These are phyloP conservation scores for Spencermartinsiella europaea DNA, from an alignment of 805 yeast genomes.

Conservation along the genomic window DNA sequence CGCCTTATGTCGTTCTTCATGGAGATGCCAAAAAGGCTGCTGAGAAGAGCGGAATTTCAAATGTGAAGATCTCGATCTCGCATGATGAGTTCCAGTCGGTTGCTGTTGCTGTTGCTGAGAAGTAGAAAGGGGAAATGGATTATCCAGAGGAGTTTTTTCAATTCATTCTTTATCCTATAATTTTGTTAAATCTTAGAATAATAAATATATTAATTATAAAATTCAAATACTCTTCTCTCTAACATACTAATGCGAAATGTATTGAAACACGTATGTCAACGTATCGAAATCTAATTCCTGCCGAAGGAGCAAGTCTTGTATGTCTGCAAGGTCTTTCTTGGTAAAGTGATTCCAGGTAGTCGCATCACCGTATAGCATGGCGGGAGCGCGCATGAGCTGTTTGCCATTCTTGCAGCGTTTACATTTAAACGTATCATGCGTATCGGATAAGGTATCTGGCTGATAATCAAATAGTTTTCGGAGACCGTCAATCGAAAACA, in stretches of 20 bases:
- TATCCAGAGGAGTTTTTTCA: neutral
- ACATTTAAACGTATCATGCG: slow-evolving; percentile 89
- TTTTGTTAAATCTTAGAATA: neutral
- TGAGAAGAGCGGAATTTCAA: slow-evolving; percentile 56
- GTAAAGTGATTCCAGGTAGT: slow-evolving; percentile 95
- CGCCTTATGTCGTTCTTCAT: slow-evolving; percentile 70
- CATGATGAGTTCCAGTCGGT: slow-evolving; percentile 97
- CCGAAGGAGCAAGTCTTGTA: slow-evolving; percentile 71
- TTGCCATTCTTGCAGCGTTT: slow-evolving; percentile 63
- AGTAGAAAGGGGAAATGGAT: slow-evolving; percentile 5
- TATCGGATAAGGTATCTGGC: slow-evolving; percentile 68
- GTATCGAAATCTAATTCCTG: slow-evolving; percentile 68
- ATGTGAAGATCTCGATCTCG: slow-evolving; percentile 82
- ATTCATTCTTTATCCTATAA: neutral
- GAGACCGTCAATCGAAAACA: slow-evolving; percentile 78
- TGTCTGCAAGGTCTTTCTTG: slow-evolving; percentile 51
- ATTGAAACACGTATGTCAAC: slow-evolving; percentile 85
- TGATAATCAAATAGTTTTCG: slow-evolving; percentile 69
- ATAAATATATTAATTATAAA: slow-evolving; percentile 2
- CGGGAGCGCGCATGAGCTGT: slow-evolving; percentile 63
- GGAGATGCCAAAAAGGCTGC: slow-evolving; percentile 81
- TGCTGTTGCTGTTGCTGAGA: slow-evolving; percentile 75
- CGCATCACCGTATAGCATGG: slow-evolving; percentile 95
- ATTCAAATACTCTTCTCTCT: neutral
- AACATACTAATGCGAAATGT: slow-evolving; percentile 62